Base-by-base conservation (phyloP, 192 early-diverging fungal genomes). In the Linnemannia hyalina region DNA sequence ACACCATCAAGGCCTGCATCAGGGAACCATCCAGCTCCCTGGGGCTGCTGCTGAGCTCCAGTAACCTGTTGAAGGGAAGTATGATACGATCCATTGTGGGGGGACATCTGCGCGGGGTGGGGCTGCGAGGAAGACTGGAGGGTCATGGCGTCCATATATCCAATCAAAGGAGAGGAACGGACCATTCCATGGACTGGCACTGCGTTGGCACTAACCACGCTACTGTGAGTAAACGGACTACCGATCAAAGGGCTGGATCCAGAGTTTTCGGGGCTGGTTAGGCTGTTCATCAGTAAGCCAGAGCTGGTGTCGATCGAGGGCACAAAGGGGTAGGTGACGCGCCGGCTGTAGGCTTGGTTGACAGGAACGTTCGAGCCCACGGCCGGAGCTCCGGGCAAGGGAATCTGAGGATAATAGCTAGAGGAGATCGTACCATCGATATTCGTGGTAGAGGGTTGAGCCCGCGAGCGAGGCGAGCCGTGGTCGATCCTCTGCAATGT, bases 301-400 rank as follows among this genome's bases (percentile, higher is more conserved):
- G 84, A 77, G 74, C 79, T 86, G 0, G 84, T 86, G 35, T 86
- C 84, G 47, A 86, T 86, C 13, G 84, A 81, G 1, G 84, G 84
- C 47, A 86, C 84, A 41, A 86, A 81, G 52, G 84, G 84, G n/a
- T 86, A 80, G 4, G 84, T 86, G 22, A 86, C 77, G 26, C 84
- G 78, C 18, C 84, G 74, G 55, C 78, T 65, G 52, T 85, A 86
- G 22, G 68, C 15, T 20, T 72, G 75, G 40, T 57, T 72, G 54
- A 82, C 49, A 70, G 26, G 54, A 9, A 73, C 41, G 18, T 73
- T 55, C 8, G 55, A 44, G 44, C 38, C 54, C 36, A 47, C 44
- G 36, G 29, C 46, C 36, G 52, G 73, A 74, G 42, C 44, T 13
- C 42, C 73, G 11, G 44, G 29, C 44, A 74, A 35, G 23, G 73